These are phyloP conservation scores for Camillea tinctor DNA, from an alignment of 2,329 filamentous ascomycete genomes.

Conservation along the genomic window DNA sequence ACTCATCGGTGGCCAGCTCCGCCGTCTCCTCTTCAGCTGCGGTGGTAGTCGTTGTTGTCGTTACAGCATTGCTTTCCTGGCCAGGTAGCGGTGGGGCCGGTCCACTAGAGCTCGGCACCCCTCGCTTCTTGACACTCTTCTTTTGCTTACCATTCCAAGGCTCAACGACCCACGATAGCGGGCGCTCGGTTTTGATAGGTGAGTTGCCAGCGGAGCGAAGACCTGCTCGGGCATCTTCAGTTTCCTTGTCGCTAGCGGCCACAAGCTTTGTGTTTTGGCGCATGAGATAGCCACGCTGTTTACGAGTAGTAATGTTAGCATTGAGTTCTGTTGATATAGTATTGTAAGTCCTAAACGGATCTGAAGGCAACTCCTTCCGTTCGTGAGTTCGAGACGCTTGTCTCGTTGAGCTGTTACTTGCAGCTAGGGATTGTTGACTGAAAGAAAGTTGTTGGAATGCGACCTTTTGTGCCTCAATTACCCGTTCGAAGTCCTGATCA, in stretches of 20 bases:
- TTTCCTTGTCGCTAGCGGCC: constrained; percentile 78
- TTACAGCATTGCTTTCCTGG: constrained; percentile 74
- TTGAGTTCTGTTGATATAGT: constrained; percentile 33
- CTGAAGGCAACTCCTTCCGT: constrained; percentile 13
- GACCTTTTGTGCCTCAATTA: constrained; percentile 98
- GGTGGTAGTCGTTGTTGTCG: constrained; percentile 60
- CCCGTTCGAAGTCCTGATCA: constrained; percentile 88
- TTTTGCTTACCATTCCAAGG: constrained; percentile 87
- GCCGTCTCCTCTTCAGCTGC: constrained; percentile 70
- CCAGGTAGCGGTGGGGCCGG: constrained; percentile 82
- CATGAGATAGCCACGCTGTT: constrained; percentile 98
- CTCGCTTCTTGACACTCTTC: constrained; percentile 60
- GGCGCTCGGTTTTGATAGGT: constrained; percentile 72
- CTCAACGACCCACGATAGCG: constrained; percentile 93
- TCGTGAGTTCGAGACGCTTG: constrained; percentile 43
- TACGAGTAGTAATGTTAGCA: constrained; percentile 63
- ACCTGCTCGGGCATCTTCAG: constrained; percentile 50
- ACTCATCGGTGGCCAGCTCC: constrained; percentile 66
- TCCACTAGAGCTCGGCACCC: constrained; percentile 48
- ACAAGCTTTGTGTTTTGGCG: constrained; percentile 97
- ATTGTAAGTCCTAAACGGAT: constrained; percentile 21
- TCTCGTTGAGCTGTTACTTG: constrained; percentile 36
- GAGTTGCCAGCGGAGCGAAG: constrained; percentile 66
- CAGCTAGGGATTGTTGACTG: constrained; percentile 19
- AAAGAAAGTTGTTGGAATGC: constrained; percentile 43